Conservation (phyloP, 495 filamentous ascomycete genomes). For the Sordaria brevicollis region DNA sequence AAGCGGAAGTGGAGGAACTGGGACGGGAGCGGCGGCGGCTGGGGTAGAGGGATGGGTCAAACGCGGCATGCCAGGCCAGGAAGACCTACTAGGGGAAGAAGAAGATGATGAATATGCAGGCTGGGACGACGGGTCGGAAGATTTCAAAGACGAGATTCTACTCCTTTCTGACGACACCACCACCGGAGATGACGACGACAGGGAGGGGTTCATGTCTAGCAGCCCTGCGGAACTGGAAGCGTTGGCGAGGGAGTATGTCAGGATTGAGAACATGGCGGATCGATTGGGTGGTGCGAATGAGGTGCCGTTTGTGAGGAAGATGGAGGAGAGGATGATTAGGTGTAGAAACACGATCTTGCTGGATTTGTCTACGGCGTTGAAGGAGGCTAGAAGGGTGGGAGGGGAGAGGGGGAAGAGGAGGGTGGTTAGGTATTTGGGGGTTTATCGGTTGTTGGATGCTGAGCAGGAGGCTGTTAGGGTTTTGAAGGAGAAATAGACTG, state of each 20-base stretch:
- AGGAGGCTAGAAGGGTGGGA: constrained; percentile 52
- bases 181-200: constrained; percentile 16
- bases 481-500: constrained; percentile 39
- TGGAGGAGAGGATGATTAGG: constrained; percentile 41
- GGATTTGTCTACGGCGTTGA: constrained; percentile 70
- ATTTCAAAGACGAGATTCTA: constrained; percentile 14
- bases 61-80: background rate
- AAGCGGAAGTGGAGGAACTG: background rate
- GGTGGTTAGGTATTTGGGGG: constrained; percentile 56
- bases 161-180: constrained; percentile 10
- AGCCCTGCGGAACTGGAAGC: constrained; percentile 31
- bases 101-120: constrained; percentile 23
- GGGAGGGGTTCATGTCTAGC: constrained; percentile 22
- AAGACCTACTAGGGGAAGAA: constrained; percentile 25
- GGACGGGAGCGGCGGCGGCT: background rate
- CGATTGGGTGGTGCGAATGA: constrained; percentile 30
- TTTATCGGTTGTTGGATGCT: constrained; percentile 73
- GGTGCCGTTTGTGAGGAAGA: constrained; percentile 35
- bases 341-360: constrained; percentile 67
- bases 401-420: constrained; percentile 41
- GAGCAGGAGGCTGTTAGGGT: constrained; percentile 63
- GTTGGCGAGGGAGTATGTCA: constrained; percentile 34
- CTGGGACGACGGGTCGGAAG: constrained; percentile 22
- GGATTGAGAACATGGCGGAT: constrained; percentile 27
- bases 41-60: background rate